These are phyloP conservation scores for Friedmanniomyces simplex DNA, from an alignment of 495 filamentous ascomycete species.

Conservation along the genomic window DNA sequence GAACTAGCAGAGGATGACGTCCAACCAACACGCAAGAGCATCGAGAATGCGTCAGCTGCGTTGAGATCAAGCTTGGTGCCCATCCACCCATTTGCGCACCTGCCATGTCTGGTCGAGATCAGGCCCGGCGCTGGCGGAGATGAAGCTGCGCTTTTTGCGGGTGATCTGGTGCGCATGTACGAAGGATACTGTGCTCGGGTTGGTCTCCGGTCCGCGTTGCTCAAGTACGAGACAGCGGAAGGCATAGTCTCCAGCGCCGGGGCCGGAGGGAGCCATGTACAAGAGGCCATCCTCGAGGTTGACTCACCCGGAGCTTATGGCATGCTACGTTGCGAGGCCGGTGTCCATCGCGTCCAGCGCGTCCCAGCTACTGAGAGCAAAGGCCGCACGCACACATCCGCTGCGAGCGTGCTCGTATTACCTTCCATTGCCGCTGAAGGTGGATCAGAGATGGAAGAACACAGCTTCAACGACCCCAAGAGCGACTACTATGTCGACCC, in stretches of 20 bases:
- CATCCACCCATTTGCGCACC: constrained; percentile 81
- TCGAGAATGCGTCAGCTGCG: constrained; percentile 48
- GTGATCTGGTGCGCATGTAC: constrained; percentile 85
- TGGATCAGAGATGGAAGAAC: constrained; percentile 37
- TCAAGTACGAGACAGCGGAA: constrained; percentile 47
- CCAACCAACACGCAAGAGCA: constrained; percentile 44
- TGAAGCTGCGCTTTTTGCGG: constrained; percentile 83
- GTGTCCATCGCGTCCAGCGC: constrained; percentile 89
- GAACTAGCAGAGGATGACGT: constrained; percentile 71
- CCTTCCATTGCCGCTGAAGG: constrained; percentile 60
- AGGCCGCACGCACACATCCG: constrained; percentile 86
- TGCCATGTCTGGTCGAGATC: constrained; percentile 86
- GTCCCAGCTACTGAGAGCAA: constrained; percentile 82
- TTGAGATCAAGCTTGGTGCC: constrained; percentile 72
- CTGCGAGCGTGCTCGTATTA: constrained; percentile 80
- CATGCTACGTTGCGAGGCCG: constrained; percentile 70
- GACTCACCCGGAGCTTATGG: constrained; percentile 67
- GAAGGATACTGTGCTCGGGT: constrained; percentile 58
- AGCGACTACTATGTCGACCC: constrained; percentile 86
- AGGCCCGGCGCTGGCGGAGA: constrained; percentile 87
- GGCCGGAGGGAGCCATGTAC: constrained; percentile 33
- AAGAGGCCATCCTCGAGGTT: constrained; percentile 84
- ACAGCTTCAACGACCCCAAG: constrained; percentile 65
- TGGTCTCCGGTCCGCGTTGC: constrained; percentile 46
- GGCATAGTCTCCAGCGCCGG: constrained; percentile 39